Evolutionary conservation across 345 rosid genomes (phyloP), one percentile per base, ranked within the genome.

Genomic region (Hypericum perforatum): DNA sequence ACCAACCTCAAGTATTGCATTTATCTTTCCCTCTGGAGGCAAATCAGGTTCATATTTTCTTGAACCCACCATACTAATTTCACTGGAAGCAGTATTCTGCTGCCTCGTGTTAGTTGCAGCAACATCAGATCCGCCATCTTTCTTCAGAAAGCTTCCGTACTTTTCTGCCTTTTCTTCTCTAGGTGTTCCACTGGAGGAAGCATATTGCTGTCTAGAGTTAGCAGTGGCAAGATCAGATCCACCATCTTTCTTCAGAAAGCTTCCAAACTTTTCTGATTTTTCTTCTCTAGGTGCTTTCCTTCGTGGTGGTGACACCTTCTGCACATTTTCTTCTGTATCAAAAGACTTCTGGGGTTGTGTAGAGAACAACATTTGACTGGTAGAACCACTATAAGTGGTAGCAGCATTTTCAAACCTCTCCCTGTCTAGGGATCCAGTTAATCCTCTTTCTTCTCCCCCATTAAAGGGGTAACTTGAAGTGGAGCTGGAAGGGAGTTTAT

Each of bases 1-100:
- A 59, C 66, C 61, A 73, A 83, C 98, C 94, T 88, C 83, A 39
- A 88, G 96, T 46, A 92, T 68, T 56, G 86, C 96, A 74, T 76
- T 75, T 13, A 88, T 78, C 61, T 78, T 82, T 60, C 80, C 90
- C 67, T 80, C 96, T 9, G 66, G 49, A 44, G 81, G 64, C 43
- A 81, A 61, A 66, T 76, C 85, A 5, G 80, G 63, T 52, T 81
- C 86, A 54, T 42, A 46, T 37, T 74, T 79, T 56, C 73, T 70
- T 5, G 75, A 48, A 45, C 75, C 79, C 46, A 58, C 57, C 64
- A 69, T 78, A 56, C 58, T 79, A 64, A 73, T 32, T 60, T 56
- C 70, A 39, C 62, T 70, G 57, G 62, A 79, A 57, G 66, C 69
- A 11, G 62, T 14, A 43, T 52, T 71, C 54, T 65, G 80, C 63